phyloP scores from a whole-genome alignment of 1,284 basidiomycete genomes.

The Leccinum angustisporum region DNA sequence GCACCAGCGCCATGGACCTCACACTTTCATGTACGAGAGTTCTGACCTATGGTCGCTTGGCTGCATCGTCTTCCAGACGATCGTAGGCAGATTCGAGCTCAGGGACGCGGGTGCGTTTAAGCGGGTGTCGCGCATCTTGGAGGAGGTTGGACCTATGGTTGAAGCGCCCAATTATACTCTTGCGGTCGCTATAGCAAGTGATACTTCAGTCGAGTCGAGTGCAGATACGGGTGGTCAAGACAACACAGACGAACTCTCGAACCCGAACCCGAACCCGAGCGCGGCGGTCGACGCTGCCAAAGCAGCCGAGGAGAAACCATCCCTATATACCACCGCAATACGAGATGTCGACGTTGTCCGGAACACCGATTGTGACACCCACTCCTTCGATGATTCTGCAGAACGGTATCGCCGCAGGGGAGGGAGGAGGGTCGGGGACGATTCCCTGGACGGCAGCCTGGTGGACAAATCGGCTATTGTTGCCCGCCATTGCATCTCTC shows the following conservation, averaged over 20 bases:
- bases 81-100: slow-evolving; percentile 78
- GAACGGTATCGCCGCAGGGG: slow-evolving; percentile 27
- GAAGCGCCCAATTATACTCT: slow-evolving; percentile 35
- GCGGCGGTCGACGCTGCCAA: slow-evolving; percentile 9
- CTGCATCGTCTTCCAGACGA: slow-evolving; percentile 96
- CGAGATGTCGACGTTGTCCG: background rate
- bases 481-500: slow-evolving; percentile 26
- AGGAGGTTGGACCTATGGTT: slow-evolving; percentile 37
- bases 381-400: slow-evolving; percentile 24
- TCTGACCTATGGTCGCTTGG: slow-evolving; percentile 97
- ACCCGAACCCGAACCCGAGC: background rate
- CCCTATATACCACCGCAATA: slow-evolving; percentile 2
- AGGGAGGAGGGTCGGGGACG: slow-evolving; percentile 30
- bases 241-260: background rate
- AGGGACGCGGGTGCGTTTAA: background rate
- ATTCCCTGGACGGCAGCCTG: slow-evolving; percentile 52
- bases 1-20: slow-evolving; percentile 3
- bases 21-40: slow-evolving; percentile 39
- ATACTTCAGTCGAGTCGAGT: background rate
- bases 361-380: slow-evolving; percentile 29
- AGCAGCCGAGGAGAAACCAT: slow-evolving; percentile 8
- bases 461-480: slow-evolving; percentile 41
- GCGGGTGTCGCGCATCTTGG: slow-evolving; percentile 26
- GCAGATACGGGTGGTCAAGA: background rate
- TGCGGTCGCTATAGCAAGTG: slow-evolving; percentile 6